Conservation (phyloP, 2,329 filamentous ascomycete species). For the Cladobotryum mycophilum region DNA sequence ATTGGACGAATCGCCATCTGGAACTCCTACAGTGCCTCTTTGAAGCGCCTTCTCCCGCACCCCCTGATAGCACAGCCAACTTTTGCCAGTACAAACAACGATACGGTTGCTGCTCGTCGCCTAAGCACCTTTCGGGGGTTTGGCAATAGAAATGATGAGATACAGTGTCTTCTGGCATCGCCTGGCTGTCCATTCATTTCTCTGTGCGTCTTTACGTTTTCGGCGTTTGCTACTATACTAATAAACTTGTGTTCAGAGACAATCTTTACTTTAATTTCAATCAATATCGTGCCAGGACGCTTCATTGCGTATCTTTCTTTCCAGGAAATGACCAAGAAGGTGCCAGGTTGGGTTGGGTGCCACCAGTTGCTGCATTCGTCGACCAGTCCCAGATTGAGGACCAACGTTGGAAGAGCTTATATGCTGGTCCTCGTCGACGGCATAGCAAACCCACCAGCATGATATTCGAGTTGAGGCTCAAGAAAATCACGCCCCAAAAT, state of each 20-base stretch:
- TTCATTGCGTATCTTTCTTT: background rate
- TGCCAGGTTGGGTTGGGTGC: background rate
- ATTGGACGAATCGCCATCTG: too few relatives aligned
- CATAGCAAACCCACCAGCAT: background rate
- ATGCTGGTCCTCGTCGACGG: background rate
- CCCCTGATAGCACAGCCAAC: too few relatives aligned
- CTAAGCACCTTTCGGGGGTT: too few relatives aligned
- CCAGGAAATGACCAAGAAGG: background rate
- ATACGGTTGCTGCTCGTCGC: too few relatives aligned
- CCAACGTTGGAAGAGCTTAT: background rate
- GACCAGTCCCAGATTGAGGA: background rate
- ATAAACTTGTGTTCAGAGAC: background rate
- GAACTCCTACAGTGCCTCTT: too few relatives aligned
- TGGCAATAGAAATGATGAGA: too few relatives aligned
- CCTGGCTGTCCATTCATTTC: too few relatives aligned
- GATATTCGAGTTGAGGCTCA: background rate
- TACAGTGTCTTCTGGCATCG: too few relatives aligned
- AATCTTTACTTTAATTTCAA: background rate
- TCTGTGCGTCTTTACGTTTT: too few relatives aligned
- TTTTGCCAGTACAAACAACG: too few relatives aligned
- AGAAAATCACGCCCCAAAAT: background rate
- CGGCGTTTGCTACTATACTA: too few relatives aligned
- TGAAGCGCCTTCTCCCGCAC: too few relatives aligned
- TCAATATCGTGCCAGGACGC: background rate
- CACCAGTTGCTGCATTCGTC: background rate